Evolutionary conservation across 345 rosid species (phyloP).

Genomic region (Citrus glauca): DNA sequence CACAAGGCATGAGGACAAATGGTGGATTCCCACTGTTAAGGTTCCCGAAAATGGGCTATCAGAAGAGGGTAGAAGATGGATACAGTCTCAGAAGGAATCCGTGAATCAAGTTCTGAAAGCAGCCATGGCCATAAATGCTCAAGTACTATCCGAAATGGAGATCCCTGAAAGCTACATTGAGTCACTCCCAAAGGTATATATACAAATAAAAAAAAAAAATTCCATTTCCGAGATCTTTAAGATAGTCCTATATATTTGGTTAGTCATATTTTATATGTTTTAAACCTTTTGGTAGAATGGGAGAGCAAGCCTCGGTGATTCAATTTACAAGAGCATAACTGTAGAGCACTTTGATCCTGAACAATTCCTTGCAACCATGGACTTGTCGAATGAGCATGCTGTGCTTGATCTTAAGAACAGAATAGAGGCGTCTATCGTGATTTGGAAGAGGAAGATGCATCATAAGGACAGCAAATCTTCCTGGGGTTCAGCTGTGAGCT

Average conservation of each 20-base stretch:
- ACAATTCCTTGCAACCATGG: slow-evolving; percentile 67
- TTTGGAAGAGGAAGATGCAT: slow-evolving; percentile 86
- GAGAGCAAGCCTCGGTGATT: slow-evolving; percentile 89
- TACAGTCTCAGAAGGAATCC: slow-evolving; percentile 81
- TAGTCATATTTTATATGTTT: not conserved
- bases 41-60: slow-evolving; percentile 76
- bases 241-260: not conserved
- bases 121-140: slow-evolving; percentile 96
- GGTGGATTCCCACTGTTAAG: slow-evolving; percentile 93
- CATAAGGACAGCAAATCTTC: slow-evolving; percentile 76
- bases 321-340: slow-evolving; percentile 83
- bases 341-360: slow-evolving; percentile 78
- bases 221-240: not conserved
- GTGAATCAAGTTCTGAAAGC: slow-evolving; percentile 96
- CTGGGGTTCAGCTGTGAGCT: slow-evolving; percentile 87
- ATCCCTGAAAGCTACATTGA: slow-evolving; percentile 88
- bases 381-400: slow-evolving; percentile 77
- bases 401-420: slow-evolving; percentile 83
- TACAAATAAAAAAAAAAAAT: not conserved
- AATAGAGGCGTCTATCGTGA: slow-evolving; percentile 90
- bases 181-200: slow-evolving; percentile 79
- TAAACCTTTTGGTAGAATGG: slow-evolving; percentile 48
- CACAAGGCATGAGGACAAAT: slow-evolving; percentile 61
- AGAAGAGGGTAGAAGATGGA: slow-evolving; percentile 53
- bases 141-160: slow-evolving; percentile 84